Base-by-base conservation (phyloP, 2,329 filamentous ascomycete species). In the Mycosphaerella arachidis region DNA sequence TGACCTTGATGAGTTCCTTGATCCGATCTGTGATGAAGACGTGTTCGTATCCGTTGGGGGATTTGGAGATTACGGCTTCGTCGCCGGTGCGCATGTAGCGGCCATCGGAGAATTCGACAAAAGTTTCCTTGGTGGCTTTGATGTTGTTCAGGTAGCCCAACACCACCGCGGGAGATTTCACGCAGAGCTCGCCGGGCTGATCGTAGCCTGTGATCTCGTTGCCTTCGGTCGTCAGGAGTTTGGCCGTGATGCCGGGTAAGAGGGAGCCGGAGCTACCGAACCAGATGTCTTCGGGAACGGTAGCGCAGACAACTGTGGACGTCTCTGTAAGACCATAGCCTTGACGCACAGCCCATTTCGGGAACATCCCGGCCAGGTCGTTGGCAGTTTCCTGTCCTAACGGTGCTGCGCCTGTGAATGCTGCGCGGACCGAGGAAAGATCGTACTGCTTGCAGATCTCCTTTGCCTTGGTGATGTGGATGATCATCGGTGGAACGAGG, bases 121-220 rank as follows among this genome's bases (percentile, higher is more conserved):
- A 97, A 0, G 92, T 94, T 56, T 72, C 71, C 55, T 83, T 80
- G 20, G 87, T 95, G 3, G 92, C 91, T 69, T 89, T 87, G 48
- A 89, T 86, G 70, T 96, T 96, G 76, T 95, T 89, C 56, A 96
- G 77, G 67, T 97, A 97, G 0, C 92, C 92, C 0, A 96, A 75
- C 0, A 89, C 86, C 1, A 95, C 84, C 0, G 87, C 86, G 0
- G 91, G 92, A 0, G 85, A 85, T 71, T 91, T 89, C 24, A 96
- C 83, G 18, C 90, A 81, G 13, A 97, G 82, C 74, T 97, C 92
- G 37, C 92, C 92, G 0, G 88, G 89, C 50, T 86, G 84, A 62
- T 93, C 85, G 66, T 89, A 86, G 7, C 78, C 82, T 0, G 83
- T 87, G 57, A 94, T 81, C 70, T 94, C 90, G 6, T 79, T 78